Evolutionary conservation across 805 yeast species (phyloP).

Genomic region (Metschnikowia bowlesiae): DNA sequence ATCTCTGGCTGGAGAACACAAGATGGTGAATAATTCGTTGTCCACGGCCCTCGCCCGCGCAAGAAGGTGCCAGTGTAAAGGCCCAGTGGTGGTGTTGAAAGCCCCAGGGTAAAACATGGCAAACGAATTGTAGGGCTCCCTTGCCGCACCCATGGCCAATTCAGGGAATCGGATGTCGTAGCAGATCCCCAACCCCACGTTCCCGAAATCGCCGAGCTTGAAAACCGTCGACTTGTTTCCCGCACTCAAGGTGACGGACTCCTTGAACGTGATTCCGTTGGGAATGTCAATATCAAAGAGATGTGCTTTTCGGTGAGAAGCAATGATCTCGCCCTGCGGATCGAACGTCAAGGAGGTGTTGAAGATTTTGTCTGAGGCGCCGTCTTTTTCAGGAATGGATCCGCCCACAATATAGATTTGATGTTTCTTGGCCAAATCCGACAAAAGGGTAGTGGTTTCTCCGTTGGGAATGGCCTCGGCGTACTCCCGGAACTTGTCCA

Average conservation of each 20-base stretch:
- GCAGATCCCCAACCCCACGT: slow-evolving; percentile 80
- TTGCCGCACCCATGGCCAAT: slow-evolving; percentile 63
- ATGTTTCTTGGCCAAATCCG: slow-evolving; percentile 61
- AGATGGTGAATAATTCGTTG: slow-evolving; percentile 51
- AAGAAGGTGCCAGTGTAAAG: slow-evolving; percentile 74
- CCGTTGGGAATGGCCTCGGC: slow-evolving; percentile 85
- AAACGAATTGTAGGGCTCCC: slow-evolving; percentile 56
- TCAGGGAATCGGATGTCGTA: slow-evolving; percentile 82
- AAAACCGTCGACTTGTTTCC: slow-evolving; percentile 82
- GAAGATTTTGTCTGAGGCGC: slow-evolving; percentile 46
- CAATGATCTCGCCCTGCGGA: slow-evolving; percentile 70
- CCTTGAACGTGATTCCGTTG: slow-evolving; percentile 83
- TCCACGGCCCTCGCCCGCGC: slow-evolving; percentile 74
- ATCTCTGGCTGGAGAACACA: slow-evolving; percentile 89
- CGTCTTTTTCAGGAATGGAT: slow-evolving; percentile 71
- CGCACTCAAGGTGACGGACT: slow-evolving; percentile 67
- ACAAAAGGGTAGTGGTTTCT: slow-evolving; percentile 56
- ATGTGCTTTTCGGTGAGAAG: slow-evolving; percentile 87
- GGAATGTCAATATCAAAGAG: slow-evolving; percentile 92
- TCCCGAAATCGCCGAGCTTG: slow-evolving; percentile 46
- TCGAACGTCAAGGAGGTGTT: slow-evolving; percentile 73
- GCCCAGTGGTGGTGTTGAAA: slow-evolving; percentile 80
- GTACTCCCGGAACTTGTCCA: slow-evolving; percentile 77
- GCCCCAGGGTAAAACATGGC: slow-evolving; percentile 84
- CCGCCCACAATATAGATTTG: slow-evolving; percentile 78